Evolutionary conservation across 345 rosid species (phyloP), one percentile per base, ranked within the genome.

Genomic region (Populus deltoides): DNA sequence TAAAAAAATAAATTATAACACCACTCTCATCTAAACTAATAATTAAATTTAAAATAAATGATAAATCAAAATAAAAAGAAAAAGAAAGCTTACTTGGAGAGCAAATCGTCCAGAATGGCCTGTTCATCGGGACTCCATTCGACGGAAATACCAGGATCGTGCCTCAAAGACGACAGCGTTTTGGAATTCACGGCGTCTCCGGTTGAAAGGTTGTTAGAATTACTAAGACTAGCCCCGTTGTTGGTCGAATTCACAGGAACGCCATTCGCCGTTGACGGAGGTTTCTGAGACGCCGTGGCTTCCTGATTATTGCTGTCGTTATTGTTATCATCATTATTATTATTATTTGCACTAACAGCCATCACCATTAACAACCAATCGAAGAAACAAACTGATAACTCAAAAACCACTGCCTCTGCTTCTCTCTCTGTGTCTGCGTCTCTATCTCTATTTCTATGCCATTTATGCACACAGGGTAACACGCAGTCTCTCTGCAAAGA

Each of bases 51-150:
- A 51, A 47, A 73, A 29, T 20, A 27, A 66, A 15, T 20, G n/a
- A 66, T 20, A 8, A 36, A 10, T 33, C 36, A 45, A 51, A 24
- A 17, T 27, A 53, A 13, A 13, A 25, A 39, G 0, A 16, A 31
- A 29, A 7, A 15, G 13, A 8, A 25, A n/a, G 38, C 74, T 73
- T 80, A 91, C 97, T 90, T 90, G 70, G 80, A 6, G 24, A 91
- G 90, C 77, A 91, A 90, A 78, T 93, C 94, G 43, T 93, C 97
- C 55, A 91, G 86, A 41, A 86, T 67, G 15, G 89, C 89, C 83
- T 91, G 94, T 65, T 93, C 97, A 2, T 93, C 96, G 41, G 85
- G 59, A 69, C 83, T 89, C 96, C 96, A 93, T 67, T 91, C 90
- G 10, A 70, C 67, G 71, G 90, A 86, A 79, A 93, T 87, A 79